phyloP scores from a whole-genome alignment of 2,329 filamentous ascomycete species.

The Metarhizium guizhouense region DNA sequence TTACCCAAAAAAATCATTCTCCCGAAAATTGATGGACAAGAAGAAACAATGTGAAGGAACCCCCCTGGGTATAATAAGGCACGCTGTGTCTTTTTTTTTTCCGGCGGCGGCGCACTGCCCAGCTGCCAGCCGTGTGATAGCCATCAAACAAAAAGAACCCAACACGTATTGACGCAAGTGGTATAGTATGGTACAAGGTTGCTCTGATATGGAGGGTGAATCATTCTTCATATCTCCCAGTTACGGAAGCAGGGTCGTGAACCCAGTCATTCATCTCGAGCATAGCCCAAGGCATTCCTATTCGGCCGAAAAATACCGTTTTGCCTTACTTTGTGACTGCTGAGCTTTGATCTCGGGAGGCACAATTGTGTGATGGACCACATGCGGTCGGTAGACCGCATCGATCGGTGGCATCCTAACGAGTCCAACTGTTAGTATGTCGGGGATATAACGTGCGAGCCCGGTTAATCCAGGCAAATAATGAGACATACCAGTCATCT shows the following conservation, averaged over 20 bases:
- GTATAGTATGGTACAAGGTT: constrained; percentile 1
- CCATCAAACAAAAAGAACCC: not conserved
- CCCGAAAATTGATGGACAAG: not conserved
- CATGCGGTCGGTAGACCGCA: constrained; percentile 82
- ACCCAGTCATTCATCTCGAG: not conserved
- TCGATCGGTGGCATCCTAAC: constrained; percentile 75
- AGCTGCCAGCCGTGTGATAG: constrained; percentile 1
- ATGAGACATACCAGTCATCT: constrained; percentile 62
- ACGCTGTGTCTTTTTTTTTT: not conserved
- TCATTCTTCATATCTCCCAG: not conserved
- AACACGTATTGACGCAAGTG: constrained; percentile 1
- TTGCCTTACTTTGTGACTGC: constrained; percentile 55
- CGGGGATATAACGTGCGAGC: not conserved
- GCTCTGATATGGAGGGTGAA: not conserved
- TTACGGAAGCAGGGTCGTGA: not conserved
- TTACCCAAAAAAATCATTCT: not conserved
- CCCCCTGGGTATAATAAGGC: constrained; percentile 7
- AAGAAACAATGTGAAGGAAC: not conserved
- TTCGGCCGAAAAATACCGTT: constrained; percentile 64
- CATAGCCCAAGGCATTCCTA: constrained; percentile 17
- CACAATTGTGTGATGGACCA: constrained; percentile 78
- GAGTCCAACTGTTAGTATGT: not conserved
- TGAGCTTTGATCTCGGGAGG: constrained; percentile 63
- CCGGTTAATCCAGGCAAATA: not conserved
- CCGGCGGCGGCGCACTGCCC: not conserved